Evolutionary conservation across 441 rosid genomes (phyloP).

Genomic region (Croton laevigatus): DNA sequence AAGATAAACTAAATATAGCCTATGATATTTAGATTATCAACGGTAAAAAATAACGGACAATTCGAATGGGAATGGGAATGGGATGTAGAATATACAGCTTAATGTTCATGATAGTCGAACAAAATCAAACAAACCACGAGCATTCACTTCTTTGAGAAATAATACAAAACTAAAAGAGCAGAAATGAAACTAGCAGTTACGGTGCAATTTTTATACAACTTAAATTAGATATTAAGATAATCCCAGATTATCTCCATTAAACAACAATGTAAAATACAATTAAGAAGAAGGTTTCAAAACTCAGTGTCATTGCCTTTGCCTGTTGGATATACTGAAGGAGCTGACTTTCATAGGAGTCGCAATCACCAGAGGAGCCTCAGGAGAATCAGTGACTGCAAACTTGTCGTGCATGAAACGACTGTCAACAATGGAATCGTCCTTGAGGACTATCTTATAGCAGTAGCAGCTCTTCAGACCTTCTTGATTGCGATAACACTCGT

Average conservation of each 20-base stretch:
- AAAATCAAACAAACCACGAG: neutral
- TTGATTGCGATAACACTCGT: slow-evolving; percentile 85
- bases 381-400: slow-evolving; percentile 83
- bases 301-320: slow-evolving; percentile 35
- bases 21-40: too few relatives aligned
- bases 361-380: slow-evolving; percentile 95
- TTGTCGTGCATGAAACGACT: slow-evolving; percentile 99
- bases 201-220: slow-evolving; percentile 15
- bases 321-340: slow-evolving; percentile 93
- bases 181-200: slow-evolving; percentile 13
- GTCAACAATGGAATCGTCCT: slow-evolving; percentile 89
- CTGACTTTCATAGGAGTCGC: slow-evolving; percentile 95
- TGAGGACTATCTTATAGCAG: slow-evolving; percentile 87
- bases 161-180: slow-evolving; percentile 12
- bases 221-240: slow-evolving; percentile 9
- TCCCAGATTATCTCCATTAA: slow-evolving; percentile 11
- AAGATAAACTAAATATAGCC: too few relatives aligned
- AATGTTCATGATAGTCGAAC: too few relatives aligned
- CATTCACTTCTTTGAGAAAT: slow-evolving; percentile 11
- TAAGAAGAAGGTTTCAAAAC: slow-evolving; percentile 9
- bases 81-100: too few relatives aligned
- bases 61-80: too few relatives aligned
- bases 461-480: slow-evolving; percentile 97
- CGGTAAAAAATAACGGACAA: too few relatives aligned
- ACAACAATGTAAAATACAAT: slow-evolving; percentile 18